These are phyloP conservation scores for Aspergillus sclerotiicarbonarius DNA, from an alignment of 495 filamentous ascomycete species.

Conservation along the genomic window DNA sequence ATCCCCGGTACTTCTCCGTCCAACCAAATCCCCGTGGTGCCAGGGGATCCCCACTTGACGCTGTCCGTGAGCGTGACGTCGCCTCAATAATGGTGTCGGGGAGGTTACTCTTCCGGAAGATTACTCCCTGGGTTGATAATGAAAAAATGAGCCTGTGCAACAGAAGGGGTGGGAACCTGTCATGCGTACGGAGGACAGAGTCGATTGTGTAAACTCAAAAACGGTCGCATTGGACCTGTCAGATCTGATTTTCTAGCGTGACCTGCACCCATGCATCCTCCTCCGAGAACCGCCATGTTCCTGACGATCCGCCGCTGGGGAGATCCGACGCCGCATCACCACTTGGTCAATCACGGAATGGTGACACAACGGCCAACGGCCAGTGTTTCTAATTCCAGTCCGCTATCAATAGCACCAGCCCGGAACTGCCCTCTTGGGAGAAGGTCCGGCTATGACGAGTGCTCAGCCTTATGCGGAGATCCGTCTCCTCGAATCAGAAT, in stretches of 20 bases:
- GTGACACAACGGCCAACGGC: not conserved
- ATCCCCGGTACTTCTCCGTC: constrained; percentile 4
- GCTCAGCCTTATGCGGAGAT: too few species aligned
- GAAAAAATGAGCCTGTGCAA: too few species aligned
- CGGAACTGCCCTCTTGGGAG: too few species aligned
- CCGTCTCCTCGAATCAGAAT: too few species aligned
- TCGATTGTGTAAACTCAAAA: not conserved
- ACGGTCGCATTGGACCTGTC: not conserved
- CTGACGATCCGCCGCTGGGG: not conserved
- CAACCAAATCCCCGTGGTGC: not conserved
- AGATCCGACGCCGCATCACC: not conserved
- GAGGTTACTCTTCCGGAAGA: not conserved
- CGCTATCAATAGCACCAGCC: too few species aligned
- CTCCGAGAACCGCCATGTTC: not conserved
- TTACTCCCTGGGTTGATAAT: too few species aligned
- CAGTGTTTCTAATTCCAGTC: not conserved
- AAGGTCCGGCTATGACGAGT: too few species aligned
- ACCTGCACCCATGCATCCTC: not conserved
- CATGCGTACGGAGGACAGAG: too few species aligned
- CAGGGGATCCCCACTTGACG: not conserved
- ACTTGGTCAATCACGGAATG: too few species aligned
- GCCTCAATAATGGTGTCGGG: not conserved
- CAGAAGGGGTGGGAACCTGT: too few species aligned
- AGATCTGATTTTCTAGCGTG: constrained; percentile 1
- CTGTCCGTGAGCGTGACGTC: not conserved